A percentile compares a stretch with the other conserved stretches of the same genome.
phyloP scores from a whole-genome alignment of 1,139 yeast genomes.

The Lodderomyces parapsilosis region DNA sequence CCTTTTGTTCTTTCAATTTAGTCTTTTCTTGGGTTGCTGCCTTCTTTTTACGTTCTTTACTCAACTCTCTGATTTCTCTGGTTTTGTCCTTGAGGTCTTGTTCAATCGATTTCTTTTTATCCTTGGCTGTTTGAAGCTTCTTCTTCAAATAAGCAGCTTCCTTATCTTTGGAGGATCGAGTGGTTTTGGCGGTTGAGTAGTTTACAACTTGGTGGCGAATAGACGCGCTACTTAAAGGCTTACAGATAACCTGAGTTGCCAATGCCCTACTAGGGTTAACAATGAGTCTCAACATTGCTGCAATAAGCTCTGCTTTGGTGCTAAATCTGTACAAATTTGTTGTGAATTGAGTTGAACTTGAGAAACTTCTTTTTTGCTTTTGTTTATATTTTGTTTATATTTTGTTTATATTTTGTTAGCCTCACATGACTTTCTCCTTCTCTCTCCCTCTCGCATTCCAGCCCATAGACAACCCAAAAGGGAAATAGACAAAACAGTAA shows the following conservation, averaged over 20 bases:
- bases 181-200: background rate
- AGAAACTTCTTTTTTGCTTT: background rate
- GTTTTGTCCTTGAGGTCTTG: background rate
- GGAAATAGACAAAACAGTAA: background rate
- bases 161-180: background rate
- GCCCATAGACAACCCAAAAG: background rate
- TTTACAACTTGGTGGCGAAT: background rate
- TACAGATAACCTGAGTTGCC: background rate
- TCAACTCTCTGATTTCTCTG: background rate
- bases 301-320: too few species aligned
- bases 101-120: background rate
- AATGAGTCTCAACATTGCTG: background rate
- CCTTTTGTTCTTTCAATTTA: conserved; percentile 14
- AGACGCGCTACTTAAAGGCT: background rate
- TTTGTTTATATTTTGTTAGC: conserved; percentile 1
- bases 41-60: background rate
- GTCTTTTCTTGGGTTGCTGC: conserved; percentile 9
- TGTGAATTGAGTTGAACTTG: too few species aligned
- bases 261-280: conserved; percentile 1
- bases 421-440: background rate
- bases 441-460: background rate
- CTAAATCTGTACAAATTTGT: too few species aligned
- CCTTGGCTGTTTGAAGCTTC: background rate
- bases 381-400: too few species aligned
- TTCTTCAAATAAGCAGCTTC: background rate